A percentile compares a stretch with the other conserved stretches of the same genome.
These are phyloP conservation scores for Albugo candida DNA, from an alignment of 352 stramenopile genomes.

Conservation along the genomic window DNA sequence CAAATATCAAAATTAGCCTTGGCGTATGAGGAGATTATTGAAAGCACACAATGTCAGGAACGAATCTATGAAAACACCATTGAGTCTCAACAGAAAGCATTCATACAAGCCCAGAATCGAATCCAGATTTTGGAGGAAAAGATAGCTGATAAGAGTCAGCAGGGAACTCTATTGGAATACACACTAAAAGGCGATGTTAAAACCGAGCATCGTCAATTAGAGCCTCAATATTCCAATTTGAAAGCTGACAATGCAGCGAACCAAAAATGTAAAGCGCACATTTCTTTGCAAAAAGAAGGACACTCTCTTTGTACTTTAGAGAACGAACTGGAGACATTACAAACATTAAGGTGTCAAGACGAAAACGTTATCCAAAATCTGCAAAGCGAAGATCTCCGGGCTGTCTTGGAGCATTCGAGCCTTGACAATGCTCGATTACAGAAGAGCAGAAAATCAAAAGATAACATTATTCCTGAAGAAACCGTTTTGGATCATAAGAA, in stretches of 20 bases:
- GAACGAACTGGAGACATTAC: slow-evolving; percentile 33
- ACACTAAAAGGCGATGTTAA: not conserved
- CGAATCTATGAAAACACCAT: not conserved
- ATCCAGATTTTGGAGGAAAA: slow-evolving; percentile 31
- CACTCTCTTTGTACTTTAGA: slow-evolving; percentile 8
- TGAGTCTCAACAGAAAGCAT: not conserved
- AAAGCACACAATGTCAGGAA: not conserved
- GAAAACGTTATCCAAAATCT: slow-evolving; percentile 35
- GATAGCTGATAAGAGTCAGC: slow-evolving; percentile 58
- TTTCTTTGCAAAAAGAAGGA: not conserved
- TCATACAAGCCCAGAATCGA: slow-evolving; percentile 14
- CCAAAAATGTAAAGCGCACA: not conserved
- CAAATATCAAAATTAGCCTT: slow-evolving; percentile 23
- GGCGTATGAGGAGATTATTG: not conserved
- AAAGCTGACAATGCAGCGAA: not conserved
- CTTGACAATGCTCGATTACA: slow-evolving; percentile 16
- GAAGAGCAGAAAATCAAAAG: not conserved
- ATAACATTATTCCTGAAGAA: not conserved
- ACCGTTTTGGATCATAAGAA: not conserved
- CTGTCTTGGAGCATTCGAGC: slow-evolving; percentile 24
- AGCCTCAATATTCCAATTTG: not conserved
- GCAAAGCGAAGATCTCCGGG: slow-evolving; percentile 29
- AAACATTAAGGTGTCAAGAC: slow-evolving; percentile 46
- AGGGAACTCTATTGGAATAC: slow-evolving; percentile 21
- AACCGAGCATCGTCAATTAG: not conserved